A percentile compares a stretch with the other conserved stretches of the same genome.
These are phyloP conservation scores for Aspergillus nidulans DNA, from an alignment of 495 filamentous ascomycete species.

Conservation along the genomic window DNA sequence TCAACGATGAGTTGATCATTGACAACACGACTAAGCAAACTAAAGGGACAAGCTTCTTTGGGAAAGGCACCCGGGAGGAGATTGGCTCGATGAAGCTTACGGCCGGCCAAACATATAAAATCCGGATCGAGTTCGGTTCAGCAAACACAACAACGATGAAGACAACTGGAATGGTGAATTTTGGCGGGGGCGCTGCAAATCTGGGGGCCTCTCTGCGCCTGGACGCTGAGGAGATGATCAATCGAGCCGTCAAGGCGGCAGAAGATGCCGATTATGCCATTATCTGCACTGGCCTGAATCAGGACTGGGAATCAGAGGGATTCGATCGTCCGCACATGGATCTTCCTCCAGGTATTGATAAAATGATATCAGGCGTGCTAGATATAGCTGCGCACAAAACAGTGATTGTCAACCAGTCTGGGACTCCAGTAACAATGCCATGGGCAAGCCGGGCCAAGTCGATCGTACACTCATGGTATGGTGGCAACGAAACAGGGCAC, in stretches of 20 bases:
- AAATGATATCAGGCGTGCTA: constrained; percentile 60
- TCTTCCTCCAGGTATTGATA: constrained; percentile 61
- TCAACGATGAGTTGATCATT: constrained; percentile 62
- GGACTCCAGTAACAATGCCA: constrained; percentile 74
- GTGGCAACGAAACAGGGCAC: constrained; percentile 72
- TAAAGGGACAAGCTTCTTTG: constrained; percentile 54
- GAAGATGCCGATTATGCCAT: constrained; percentile 62
- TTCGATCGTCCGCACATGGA: constrained; percentile 75
- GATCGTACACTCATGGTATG: constrained; percentile 66
- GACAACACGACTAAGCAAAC: constrained; percentile 56
- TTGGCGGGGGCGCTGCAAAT: constrained; percentile 62
- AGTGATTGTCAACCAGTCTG: constrained; percentile 72
- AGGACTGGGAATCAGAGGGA: constrained; percentile 82
- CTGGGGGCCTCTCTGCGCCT: constrained; percentile 68
- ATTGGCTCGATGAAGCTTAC: constrained; percentile 46
- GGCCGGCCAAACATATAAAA: constrained; percentile 51
- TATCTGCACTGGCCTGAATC: constrained; percentile 70
- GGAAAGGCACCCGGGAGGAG: constrained; percentile 54
- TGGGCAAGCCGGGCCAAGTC: constrained; percentile 63
- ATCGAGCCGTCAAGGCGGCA: constrained; percentile 57
- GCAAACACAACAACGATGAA: constrained; percentile 52
- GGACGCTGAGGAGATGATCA: constrained; percentile 57
- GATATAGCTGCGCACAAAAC: constrained; percentile 59
- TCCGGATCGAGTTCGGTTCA: constrained; percentile 58
- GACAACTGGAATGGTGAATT: constrained; percentile 38